These are phyloP conservation scores for Bolboschoenoplectus hybrid DNA, from an alignment of 202 grass and related monocot genomes.

Conservation along the genomic window DNA sequence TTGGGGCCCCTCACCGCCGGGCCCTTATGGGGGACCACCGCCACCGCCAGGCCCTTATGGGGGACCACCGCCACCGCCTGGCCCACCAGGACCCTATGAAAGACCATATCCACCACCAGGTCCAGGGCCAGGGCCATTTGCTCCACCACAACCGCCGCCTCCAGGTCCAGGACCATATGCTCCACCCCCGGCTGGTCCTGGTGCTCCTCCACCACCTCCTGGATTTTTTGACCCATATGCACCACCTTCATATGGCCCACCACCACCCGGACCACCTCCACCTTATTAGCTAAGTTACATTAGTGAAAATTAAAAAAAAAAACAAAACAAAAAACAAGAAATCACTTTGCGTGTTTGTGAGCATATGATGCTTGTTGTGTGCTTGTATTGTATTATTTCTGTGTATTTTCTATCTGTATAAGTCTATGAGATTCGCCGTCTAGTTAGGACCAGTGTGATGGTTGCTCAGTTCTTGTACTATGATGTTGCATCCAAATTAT, in stretches of 20 bases:
- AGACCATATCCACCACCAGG: not conserved
- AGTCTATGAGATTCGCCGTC: not conserved
- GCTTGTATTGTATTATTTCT: not conserved
- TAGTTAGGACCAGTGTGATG: not conserved
- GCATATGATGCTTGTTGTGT: not conserved
- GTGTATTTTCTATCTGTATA: not conserved
- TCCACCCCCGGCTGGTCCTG: not conserved
- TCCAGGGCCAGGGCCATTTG: not conserved
- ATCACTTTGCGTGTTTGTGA: not conserved
- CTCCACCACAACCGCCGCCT: not conserved
- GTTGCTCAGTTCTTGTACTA: not conserved
- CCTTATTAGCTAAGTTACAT: constrained; percentile 1
- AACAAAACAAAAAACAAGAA: not conserved
- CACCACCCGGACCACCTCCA: not conserved
- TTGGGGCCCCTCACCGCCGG: not conserved
- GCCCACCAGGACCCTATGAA: not conserved
- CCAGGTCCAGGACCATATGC: not conserved
- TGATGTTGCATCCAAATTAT: not conserved
- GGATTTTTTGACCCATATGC: constrained; percentile 23
- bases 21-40: not conserved
- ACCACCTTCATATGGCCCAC: not conserved
- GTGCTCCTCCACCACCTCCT: not conserved
- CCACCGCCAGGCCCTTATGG: not conserved
- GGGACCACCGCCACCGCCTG: not conserved
- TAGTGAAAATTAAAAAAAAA: not conserved